Base-by-base conservation (phyloP, 768 basidiomycete genomes). In the Lactarius vividus region DNA sequence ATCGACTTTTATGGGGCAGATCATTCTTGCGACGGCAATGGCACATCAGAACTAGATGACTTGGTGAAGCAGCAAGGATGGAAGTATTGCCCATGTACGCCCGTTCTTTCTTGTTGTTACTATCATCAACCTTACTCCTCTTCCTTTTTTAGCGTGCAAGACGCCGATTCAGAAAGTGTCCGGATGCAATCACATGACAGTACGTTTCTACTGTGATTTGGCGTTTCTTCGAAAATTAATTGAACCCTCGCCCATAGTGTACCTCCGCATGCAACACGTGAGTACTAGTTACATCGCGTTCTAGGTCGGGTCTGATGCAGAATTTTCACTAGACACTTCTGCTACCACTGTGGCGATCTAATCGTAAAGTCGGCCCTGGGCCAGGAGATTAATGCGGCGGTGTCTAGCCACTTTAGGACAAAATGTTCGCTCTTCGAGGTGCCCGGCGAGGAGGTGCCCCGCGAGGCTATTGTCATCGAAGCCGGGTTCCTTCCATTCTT, bases 101-200 rank as follows among this genome's bases (percentile, higher is more conserved):
- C 20, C 33, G 4, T 13, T 35, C 23, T 9, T 5, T 11, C 7
- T 10, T 20, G 3, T 2, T 5, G n/a, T 33, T 23, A 11, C 29
- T 42, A 10, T 28, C 9, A 18, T 29, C 9, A 2, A 39, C 16
- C 15, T 40, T 1, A 4, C 5, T 39, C 28, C 3, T 18, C 6
- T 18, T 23, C 23, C n/a, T 56, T 58, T n/a, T n/a, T 10, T 31
- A 82, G 81, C 80, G 8, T 83, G 82, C 70, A 72, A 73, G 61
- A 82, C 84, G 11, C 81, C 84, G 2, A 80, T 84, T 26, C 80
- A 77, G 62, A 87, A 84, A 69, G 77, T 77, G 13, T 74, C 73
- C 18, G 85, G 85, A 2, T 87, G 85, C 60, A 81, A 85, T 64
- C 85, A 87, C 72, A 87, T 87, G 82, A 77, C 79, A 64, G 85